Evolutionary conservation across 1,284 basidiomycete species (phyloP), one percentile per base, ranked within the genome.

Genomic region (Macrocybe sp.): DNA sequence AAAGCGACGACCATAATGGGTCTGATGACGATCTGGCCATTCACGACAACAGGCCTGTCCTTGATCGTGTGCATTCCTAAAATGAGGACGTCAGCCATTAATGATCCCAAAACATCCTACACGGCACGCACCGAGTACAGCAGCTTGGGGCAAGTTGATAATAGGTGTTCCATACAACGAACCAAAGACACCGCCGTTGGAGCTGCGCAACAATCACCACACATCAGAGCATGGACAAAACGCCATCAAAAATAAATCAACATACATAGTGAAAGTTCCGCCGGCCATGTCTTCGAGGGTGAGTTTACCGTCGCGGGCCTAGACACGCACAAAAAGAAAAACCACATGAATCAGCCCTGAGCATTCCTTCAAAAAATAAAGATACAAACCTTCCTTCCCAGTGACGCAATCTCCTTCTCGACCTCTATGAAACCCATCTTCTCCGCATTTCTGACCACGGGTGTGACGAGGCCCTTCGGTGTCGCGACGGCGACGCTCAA

Each of bases 101-200:
- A 5, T 32, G 31, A 10, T 46, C n/a, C 43, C 7, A 45, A n/a
- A 46, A 45, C 28, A 39, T 22, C 33, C n/a, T 22, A 22, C 4
- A 2, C 4, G 37, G 44, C 34, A 73, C 75, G 54, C 55, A 79
- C 87, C 92, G 49, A 98, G 79, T 14, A 98, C 95, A 49, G 94
- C 96, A 38, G 92, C 75, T 67, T 98, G 96, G 14, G 96, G 96
- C 49, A 96, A 74, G 77, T 98, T 99, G 73, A 99, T 95, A 67
- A 94, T 95, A 44, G 96, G 96, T 34, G 96, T 99, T 45, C 96
- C 96, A 64, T 89, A 97, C 42, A 98, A 75, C 46, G 93, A 97
- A 48, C 96, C 96, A 62, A 99, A 99, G 64, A 99, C 96, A 61
- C 96, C 97, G 44, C 97, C 97, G 67, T 99, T 99, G 47, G 96